Percentiles rank a stretch among this genome's conserved stretches.
These are phyloP conservation scores for Sarocladium strictum DNA, from an alignment of 2,329 filamentous ascomycete genomes.

Conservation along the genomic window DNA sequence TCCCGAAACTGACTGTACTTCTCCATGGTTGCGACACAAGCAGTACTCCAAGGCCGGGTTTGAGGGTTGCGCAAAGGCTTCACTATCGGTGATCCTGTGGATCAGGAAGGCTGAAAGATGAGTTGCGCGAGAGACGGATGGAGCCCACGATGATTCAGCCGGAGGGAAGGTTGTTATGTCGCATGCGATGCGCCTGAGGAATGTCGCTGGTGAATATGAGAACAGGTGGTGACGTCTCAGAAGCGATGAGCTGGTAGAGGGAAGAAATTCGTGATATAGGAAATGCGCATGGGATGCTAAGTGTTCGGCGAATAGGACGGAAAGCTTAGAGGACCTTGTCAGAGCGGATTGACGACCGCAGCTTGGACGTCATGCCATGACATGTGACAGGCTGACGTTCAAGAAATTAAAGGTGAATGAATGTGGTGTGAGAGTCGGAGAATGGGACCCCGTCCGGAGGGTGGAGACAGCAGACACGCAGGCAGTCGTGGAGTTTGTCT, in stretches of 20 bases:
- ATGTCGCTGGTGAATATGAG: background rate
- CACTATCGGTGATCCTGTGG: too few relatives aligned
- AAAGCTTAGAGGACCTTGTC: background rate
- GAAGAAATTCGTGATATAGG: background rate
- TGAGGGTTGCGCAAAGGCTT: too few relatives aligned
- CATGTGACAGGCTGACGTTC: constrained; percentile 12
- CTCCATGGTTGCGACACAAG: constrained; percentile 57
- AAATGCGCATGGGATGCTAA: background rate
- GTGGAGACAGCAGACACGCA: background rate
- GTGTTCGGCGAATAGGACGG: background rate
- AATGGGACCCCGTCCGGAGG: background rate
- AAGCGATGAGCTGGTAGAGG: background rate
- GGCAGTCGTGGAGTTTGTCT: background rate
- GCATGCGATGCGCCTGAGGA: background rate
- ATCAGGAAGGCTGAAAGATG: background rate
- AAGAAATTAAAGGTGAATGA: background rate
- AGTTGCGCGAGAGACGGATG: too few relatives aligned
- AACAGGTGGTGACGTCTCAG: background rate
- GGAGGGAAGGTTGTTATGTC: background rate
- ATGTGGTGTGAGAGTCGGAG: background rate
- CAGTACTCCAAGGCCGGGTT: background rate
- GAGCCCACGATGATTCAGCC: too few relatives aligned
- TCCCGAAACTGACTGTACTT: constrained; percentile 93
- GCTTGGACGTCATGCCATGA: constrained; percentile 30
- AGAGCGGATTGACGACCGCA: background rate